phyloP scores from a whole-genome alignment of 148 eudicot genomes.

The Limonium bicolor region DNA sequence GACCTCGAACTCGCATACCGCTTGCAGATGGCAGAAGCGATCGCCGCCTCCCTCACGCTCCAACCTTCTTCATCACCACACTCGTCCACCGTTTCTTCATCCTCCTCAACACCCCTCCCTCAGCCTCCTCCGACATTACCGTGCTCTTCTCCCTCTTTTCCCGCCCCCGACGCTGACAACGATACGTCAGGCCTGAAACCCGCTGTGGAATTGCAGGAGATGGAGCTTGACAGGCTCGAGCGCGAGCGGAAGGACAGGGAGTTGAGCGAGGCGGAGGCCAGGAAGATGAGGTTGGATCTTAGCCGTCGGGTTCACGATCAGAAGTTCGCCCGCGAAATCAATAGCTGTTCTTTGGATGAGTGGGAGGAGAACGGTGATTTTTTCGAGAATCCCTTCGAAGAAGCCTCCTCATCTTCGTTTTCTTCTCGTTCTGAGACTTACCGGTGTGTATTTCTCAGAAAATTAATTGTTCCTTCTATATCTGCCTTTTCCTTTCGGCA shows the following conservation, averaged over 20 bases:
- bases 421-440: conserved; percentile 4
- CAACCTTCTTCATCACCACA: conserved; percentile 20
- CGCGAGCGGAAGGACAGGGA: conserved; percentile 19
- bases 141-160: too few species aligned
- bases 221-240: conserved; percentile 23
- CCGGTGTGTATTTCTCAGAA: neutral
- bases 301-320: conserved; percentile 40
- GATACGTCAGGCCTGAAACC: conserved; percentile 3
- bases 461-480: too few species aligned
- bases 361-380: conserved; percentile 34
- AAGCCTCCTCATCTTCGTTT: conserved; percentile 20
- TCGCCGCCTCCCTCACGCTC: conserved; percentile 33
- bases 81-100: conserved; percentile 5
- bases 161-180: conserved; percentile 3
- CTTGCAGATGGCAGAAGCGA: conserved; percentile 56
- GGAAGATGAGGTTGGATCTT: conserved; percentile 18
- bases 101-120: neutral
- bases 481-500: too few species aligned
- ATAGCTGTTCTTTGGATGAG: conserved; percentile 20
- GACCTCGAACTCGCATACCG: conserved; percentile 39
- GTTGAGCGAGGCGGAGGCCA: conserved; percentile 18
- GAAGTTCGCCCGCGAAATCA: conserved; percentile 23
- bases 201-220: conserved; percentile 7
- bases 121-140: neutral
- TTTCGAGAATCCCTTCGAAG: conserved; percentile 36